phyloP scores from a whole-genome alignment of 768 basidiomycete genomes.

The Punctularia strigosozonata region DNA sequence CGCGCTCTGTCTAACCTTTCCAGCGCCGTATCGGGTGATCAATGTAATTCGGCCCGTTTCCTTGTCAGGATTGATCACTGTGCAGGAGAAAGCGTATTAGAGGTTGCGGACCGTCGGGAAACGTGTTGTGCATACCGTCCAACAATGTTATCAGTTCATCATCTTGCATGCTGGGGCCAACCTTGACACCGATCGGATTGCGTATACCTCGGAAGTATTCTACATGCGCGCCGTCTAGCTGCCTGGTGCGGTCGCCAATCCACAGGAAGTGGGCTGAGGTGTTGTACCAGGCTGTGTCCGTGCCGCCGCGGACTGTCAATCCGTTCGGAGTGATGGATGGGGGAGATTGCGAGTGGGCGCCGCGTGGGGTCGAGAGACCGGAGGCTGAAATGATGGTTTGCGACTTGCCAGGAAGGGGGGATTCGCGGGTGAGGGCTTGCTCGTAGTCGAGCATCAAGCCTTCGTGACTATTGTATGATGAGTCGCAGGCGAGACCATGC shows the following conservation, averaged over 20 bases:
- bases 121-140: constrained; percentile 42
- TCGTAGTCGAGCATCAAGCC: constrained; percentile 91
- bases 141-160: constrained; percentile 72
- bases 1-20: constrained; percentile 39
- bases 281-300: too few relatives aligned
- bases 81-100: neutral
- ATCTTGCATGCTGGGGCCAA: constrained; percentile 75
- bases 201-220: constrained; percentile 90
- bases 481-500: too few relatives aligned
- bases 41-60: constrained; percentile 78
- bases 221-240: constrained; percentile 86
- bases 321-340: constrained; percentile 1
- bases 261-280: constrained; percentile 91
- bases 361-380: too few relatives aligned
- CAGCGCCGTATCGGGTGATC: constrained; percentile 89
- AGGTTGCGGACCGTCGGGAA: constrained; percentile 2
- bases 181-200: constrained; percentile 93
- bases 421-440: constrained; percentile 73
- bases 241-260: constrained; percentile 94
- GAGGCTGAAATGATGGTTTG: too few relatives aligned
- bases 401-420: constrained; percentile 25
- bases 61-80: constrained; percentile 81
- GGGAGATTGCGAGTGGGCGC: constrained; percentile 8
- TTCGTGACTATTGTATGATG: constrained; percentile 90
- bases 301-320: too few relatives aligned